Evolutionary conservation across 2,329 filamentous ascomycete species (phyloP), one percentile per base, ranked within the genome.

Genomic region (Aureobasidium pullulans): DNA sequence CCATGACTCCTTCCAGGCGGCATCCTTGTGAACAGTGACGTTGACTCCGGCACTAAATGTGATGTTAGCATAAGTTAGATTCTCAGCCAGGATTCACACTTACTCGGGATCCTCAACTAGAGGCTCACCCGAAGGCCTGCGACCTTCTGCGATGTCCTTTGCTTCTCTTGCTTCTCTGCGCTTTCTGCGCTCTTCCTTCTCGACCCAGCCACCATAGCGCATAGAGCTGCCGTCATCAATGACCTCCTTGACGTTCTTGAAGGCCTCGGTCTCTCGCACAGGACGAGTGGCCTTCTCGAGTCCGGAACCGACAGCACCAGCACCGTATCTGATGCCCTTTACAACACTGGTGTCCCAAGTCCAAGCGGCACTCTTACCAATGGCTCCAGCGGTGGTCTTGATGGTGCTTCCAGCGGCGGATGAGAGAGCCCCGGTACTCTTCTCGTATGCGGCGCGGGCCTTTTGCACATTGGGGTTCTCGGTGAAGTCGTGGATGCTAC

Each of bases 1-100:
- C 94, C 94, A 99, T n/a, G 91, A 90, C 73, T 97, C 93, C 76
- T 96, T 96, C 90, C 93, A 97, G 23, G 89, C 89, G 13, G 94
- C 87, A 67, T 99, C 94, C 76, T 99, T 99, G 81, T 99, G 94
- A 0, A 99, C 73, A 0, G 93, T 97, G 50, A 99, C 79, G 70
- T 96, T 95, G 60, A 92, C 96, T 62, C 94, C 94, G 61, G 94
- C 94, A 61, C 94, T 96, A 65, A 15, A 4, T 54, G 46, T 39
- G 53, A 39, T 54, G 64, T 77, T 70, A 75, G 72, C 68, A 60
- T 11, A 10, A 4, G 11, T 23, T 11, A 19, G 0, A 9, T n/a
- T 11, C 2, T 28, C 15, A 9, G 5, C n/a, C 19, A 1, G 7
- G 19, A 36, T 29, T n/a, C 23, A 47, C 16, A 80, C 89, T 79